Evolutionary conservation across 257 asterid genomes (phyloP), one percentile per base, ranked within the genome.

Genomic region (Phtheirospermum japonicum): DNA sequence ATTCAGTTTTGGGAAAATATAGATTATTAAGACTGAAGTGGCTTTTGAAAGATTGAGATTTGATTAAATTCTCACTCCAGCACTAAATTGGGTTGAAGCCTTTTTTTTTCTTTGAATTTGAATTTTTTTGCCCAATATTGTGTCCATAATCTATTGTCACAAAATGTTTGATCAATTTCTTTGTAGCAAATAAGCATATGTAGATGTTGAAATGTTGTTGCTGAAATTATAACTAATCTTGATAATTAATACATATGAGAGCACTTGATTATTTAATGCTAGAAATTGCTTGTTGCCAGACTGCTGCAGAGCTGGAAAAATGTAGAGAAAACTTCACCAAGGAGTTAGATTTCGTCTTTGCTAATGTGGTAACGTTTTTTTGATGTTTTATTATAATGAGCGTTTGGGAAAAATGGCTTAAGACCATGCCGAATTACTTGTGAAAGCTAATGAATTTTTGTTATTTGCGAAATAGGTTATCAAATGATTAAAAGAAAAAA

Each of bases 291-390:
- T 72, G 62, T 57, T 69, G 43, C 23, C 78, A 90, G 98, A 85
- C 86, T 67, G 98, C 96, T 59, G 98, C 98, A 52, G 98, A 91
- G 82, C 68, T 77, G 77, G 92, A 88, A 65, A 73, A 61, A 59
- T 95, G 98, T 1, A 8, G 90, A 75, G 96, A 91, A 68, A 91
- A 91, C 18, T 91, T 91, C 76, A 66, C 69, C 72, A 91, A 88
- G 88, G 98, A 91, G 79, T 88, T 91, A 5, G 95, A 91, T 77
- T 88, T 91, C 73, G 98, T 91, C 66, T 78, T 70, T 28, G 95
- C 96, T 69, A 94, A 91, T 68, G 98, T 88, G 96, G 98, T 91
- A 48, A 84, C 67, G 76, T 23, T 53, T 66, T 34, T 64, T 39
- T 53, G 34, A 7, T 18, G 31, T 63, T 31, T 52, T 23, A 23